A percentile compares a stretch with the other conserved stretches of the same genome.
Conservation (phyloP, 2,329 filamentous ascomycete genomes). For the Pseudogymnoascus sp. region DNA sequence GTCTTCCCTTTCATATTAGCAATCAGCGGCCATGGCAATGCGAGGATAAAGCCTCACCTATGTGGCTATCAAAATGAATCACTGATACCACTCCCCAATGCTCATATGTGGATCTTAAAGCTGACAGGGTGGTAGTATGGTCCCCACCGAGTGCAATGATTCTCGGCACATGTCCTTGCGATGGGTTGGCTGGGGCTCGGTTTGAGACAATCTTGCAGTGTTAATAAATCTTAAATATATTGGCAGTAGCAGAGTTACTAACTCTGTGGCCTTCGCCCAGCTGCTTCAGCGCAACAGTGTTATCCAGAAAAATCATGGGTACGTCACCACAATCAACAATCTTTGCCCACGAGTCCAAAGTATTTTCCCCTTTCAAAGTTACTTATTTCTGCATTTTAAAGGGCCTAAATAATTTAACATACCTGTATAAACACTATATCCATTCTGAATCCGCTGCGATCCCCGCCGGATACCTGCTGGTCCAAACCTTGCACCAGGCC, state of each 20-base stretch:
- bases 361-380: constrained; percentile 29
- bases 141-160: constrained; percentile 17
- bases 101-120: constrained; percentile 8
- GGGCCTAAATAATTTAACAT: constrained; percentile 11
- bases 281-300: constrained; percentile 21
- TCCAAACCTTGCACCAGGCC: constrained; percentile 32
- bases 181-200: constrained; percentile 4
- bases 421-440: constrained; percentile 38
- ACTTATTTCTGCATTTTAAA: constrained; percentile 15
- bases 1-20: constrained; percentile 28
- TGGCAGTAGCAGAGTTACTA: neutral
- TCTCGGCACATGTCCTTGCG: constrained; percentile 3
- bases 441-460: constrained; percentile 24
- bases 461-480: constrained; percentile 28
- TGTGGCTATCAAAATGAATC: constrained; percentile 14
- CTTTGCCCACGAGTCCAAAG: constrained; percentile 36
- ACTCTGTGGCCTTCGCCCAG: constrained; percentile 12
- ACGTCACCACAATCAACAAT: constrained; percentile 44
- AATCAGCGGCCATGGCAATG: too few species aligned
- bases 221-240: constrained; percentile 31
- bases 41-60: neutral
- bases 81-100: constrained; percentile 14
- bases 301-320: constrained; percentile 38
- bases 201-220: constrained; percentile 40
- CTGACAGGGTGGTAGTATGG: constrained; percentile 14